Base-by-base conservation (phyloP, 495 filamentous ascomycete genomes). In the Clohesyomyces aquaticus region DNA sequence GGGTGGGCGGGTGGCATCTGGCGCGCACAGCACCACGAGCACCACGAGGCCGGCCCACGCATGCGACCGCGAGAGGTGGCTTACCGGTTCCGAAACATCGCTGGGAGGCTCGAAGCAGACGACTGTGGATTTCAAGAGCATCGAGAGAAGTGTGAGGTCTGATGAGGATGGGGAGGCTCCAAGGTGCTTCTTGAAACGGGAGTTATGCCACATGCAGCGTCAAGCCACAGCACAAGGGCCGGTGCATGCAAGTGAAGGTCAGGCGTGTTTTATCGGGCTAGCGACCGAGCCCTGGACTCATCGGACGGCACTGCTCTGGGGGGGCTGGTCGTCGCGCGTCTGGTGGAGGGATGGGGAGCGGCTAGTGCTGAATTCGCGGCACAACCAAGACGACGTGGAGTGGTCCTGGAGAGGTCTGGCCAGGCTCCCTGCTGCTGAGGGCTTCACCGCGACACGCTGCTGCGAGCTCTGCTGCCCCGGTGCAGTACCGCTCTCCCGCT, bases 61-160 rank as follows among this genome's bases (percentile, higher is more conserved):
- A 23, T 9, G 16, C 21, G 32, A 42, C 21, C 10, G 41, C 16
- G 28, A 21, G 16, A 18, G 21, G 19, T 32, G n/a, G 68, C 72
- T 14, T 69, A 77, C 75, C 75, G 64, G 55, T 76, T 75, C n/a
- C 73, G 72, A 66, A 77, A 77, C 75, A 77, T 77, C 49, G 63
- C 61, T 59, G 61, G 41, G 59, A 32, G 55, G 66, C 50, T 71
- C 47, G 60, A 65, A 46, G 55, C 54, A 63, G 61, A 51, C 25
- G 50, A 26, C 19, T 42, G 57, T 32, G 35, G 27, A 41, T 47
- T 59, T 22, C 53, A 42, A 26, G 26, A 48, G 60, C 68, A 68
- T 71, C 65, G 50, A 68, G 55, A 66, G 49, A 53, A 54, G 48
- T 51, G 54, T 48, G 58, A 66, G 43, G 35, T 59, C 32, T 43